phyloP scores from a whole-genome alignment of 805 yeast genomes.

The Diddensiella transvaalensis region DNA sequence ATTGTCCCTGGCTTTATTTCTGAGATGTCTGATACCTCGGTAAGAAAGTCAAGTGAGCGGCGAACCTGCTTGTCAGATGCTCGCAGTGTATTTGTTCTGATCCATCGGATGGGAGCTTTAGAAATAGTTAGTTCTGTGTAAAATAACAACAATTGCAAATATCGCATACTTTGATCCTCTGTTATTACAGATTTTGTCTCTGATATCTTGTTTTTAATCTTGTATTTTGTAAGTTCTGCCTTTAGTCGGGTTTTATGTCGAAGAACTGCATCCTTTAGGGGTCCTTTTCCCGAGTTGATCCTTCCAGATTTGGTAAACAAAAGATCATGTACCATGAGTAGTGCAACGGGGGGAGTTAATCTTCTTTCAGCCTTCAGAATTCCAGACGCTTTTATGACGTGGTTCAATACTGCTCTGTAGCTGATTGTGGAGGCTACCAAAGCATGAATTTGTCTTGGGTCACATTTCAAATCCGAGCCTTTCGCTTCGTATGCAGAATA shows the following conservation, averaged over 20 bases:
- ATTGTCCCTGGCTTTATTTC: constrained; percentile 36
- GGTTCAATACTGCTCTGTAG: constrained; percentile 60
- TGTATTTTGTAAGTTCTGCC: constrained; percentile 77
- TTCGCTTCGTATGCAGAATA: constrained; percentile 39
- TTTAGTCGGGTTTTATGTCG: constrained; percentile 75
- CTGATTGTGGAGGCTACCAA: constrained; percentile 73
- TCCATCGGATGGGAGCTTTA: constrained; percentile 47
- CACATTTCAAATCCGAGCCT: constrained; percentile 47
- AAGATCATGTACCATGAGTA: constrained; percentile 76
- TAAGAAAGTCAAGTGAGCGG: constrained; percentile 40
- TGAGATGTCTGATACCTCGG: constrained; percentile 37
- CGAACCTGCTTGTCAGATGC: constrained; percentile 36
- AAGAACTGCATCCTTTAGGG: constrained; percentile 76
- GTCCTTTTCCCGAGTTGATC: constrained; percentile 84
- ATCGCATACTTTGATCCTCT: constrained; percentile 20
- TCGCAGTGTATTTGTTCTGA: constrained; percentile 56
- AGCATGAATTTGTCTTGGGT: constrained; percentile 86
- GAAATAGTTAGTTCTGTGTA: no score
- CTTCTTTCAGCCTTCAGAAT: constrained; percentile 50
- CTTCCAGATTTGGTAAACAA: constrained; percentile 71
- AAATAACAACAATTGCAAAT: no score
- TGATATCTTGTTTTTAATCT: constrained; percentile 65
- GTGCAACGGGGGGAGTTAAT: constrained; percentile 50
- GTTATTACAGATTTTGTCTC: constrained; percentile 47
- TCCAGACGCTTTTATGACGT: constrained; percentile 63